A percentile compares a stretch with the other conserved stretches of the same genome.
Evolutionary conservation across 2,329 filamentous ascomycete species (phyloP).

Genomic region (Monosporascus sp.): DNA sequence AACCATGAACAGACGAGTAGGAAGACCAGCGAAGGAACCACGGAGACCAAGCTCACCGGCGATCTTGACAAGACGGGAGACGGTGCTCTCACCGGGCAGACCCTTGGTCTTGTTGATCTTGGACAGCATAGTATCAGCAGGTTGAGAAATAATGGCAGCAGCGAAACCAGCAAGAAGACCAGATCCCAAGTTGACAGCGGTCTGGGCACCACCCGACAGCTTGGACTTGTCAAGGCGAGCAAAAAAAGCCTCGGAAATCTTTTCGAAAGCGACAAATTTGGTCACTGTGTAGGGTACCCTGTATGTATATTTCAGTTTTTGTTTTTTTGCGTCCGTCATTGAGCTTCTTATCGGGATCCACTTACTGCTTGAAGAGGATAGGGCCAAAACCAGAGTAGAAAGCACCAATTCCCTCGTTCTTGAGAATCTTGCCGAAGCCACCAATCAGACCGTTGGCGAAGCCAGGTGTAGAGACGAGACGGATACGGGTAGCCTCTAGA

Average conservation of each 20-base stretch:
- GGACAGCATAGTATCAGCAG: constrained; percentile 74
- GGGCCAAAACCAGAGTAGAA: constrained; percentile 76
- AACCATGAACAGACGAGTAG: too few relatives aligned
- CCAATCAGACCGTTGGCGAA: constrained; percentile 64
- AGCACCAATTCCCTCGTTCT: constrained; percentile 63
- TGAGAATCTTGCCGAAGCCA: constrained; percentile 66
- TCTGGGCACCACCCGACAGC: constrained; percentile 58
- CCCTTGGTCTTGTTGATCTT: constrained; percentile 81
- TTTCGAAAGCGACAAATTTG: constrained; percentile 79
- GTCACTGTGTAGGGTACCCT: constrained; percentile 77
- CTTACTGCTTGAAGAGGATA: constrained; percentile 65
- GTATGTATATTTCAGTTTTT: constrained; percentile 5
- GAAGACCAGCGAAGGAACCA: neutral
- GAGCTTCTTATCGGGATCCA: constrained; percentile 7
- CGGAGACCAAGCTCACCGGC: constrained; percentile 66
- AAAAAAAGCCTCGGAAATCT: constrained; percentile 64
- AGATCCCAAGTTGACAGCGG: constrained; percentile 66
- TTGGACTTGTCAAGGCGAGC: constrained; percentile 55
- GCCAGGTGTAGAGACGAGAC: constrained; percentile 68
- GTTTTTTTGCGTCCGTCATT: neutral
- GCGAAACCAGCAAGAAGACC: constrained; percentile 75
- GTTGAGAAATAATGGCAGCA: constrained; percentile 69
- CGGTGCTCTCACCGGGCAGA: constrained; percentile 67
- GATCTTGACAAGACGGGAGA: constrained; percentile 69
- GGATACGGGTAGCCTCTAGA: too few relatives aligned